Conservation (phyloP, 306 rosid genomes). For the Vigna trinervia region DNA sequence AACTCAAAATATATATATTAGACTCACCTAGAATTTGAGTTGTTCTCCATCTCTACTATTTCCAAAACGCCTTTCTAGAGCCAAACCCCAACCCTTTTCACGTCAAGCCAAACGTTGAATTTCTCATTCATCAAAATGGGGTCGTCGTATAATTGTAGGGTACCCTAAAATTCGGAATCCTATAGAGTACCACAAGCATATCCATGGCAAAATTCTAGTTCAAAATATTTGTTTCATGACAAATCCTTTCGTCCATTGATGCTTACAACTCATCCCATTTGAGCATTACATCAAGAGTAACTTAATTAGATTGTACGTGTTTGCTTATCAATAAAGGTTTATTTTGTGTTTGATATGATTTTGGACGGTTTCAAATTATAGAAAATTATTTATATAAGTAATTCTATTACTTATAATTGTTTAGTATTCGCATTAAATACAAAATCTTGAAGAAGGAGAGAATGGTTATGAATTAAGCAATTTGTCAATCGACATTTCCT, state of each 20-base stretch:
- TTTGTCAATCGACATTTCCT: too few species aligned
- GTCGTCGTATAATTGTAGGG: constrained; percentile 22
- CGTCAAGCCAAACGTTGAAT: constrained; percentile 17
- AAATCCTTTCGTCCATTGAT: not conserved
- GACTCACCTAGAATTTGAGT: constrained; percentile 28
- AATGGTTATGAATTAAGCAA: too few species aligned
- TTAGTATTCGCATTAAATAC: too few species aligned
- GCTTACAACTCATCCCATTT: not conserved
- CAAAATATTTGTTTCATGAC: not conserved
- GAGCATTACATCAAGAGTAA: too few species aligned
- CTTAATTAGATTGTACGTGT: too few species aligned
- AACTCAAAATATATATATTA: constrained; percentile 40
- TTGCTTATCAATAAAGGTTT: too few species aligned
- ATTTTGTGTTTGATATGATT: too few species aligned
- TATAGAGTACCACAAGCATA: not conserved
- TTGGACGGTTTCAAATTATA: too few species aligned
- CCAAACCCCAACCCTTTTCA: constrained; percentile 14
- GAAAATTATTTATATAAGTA: too few species aligned
- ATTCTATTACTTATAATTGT: too few species aligned
- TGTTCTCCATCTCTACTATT: constrained; percentile 18
- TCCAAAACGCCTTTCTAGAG: constrained; percentile 44
- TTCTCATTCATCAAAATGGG: not conserved
- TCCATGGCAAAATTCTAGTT: constrained; percentile 5
- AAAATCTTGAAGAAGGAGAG: too few species aligned
- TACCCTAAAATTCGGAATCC: constrained; percentile 14